Conservation (phyloP, 805 yeast genomes). For the Barnettozyma wickerhamii region DNA sequence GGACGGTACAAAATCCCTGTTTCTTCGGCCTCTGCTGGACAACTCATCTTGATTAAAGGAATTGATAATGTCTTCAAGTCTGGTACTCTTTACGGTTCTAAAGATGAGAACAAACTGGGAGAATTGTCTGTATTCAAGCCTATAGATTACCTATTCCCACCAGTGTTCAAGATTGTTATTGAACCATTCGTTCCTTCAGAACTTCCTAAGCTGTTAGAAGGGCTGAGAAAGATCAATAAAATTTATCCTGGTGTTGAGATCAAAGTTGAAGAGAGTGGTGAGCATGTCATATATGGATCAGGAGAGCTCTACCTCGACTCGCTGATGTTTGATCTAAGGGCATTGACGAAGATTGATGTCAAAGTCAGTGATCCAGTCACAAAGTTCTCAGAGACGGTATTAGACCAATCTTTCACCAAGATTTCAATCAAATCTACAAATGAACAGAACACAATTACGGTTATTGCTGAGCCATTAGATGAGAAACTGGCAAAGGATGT, state of each 20-base stretch:
- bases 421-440: conserved; percentile 58
- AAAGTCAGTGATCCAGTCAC: conserved; percentile 84
- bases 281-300: conserved; percentile 70
- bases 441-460: conserved; percentile 52
- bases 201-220: conserved; percentile 66
- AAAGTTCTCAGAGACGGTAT: conserved; percentile 72
- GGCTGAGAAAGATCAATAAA: conserved; percentile 56
- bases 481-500: conserved; percentile 52
- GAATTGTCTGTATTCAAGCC: conserved; percentile 32
- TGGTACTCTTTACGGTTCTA: conserved; percentile 47
- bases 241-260: conserved; percentile 63
- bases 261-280: conserved; percentile 88
- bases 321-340: conserved; percentile 69
- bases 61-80: conserved; percentile 55
- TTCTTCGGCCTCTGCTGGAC: conserved; percentile 54
- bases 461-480: conserved; percentile 73
- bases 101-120: conserved; percentile 10
- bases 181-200: conserved; percentile 81
- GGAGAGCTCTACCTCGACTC: conserved; percentile 91
- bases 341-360: conserved; percentile 55
- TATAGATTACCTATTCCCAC: conserved; percentile 41
- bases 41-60: conserved; percentile 65
- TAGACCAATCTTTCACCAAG: conserved; percentile 60
- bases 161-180: conserved; percentile 76
- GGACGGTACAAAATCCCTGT: conserved; percentile 66